These are phyloP conservation scores for Xerophyta viscosa DNA, from an alignment of 106 monocot species.

Conservation along the genomic window DNA sequence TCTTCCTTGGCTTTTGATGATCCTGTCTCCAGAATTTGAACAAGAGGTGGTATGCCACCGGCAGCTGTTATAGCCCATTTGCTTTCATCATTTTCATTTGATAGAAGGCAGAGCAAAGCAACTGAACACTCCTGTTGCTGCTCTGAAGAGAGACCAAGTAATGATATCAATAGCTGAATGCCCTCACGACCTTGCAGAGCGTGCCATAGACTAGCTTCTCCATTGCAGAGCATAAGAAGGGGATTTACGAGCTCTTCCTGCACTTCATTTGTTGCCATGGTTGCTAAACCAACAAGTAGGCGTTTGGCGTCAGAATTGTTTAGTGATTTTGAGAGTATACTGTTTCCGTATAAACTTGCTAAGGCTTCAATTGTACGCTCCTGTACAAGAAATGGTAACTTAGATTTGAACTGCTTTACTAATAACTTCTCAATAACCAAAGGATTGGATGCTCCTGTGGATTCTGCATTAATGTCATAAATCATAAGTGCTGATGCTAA, in stretches of 20 bases:
- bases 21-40: slow-evolving; percentile 95
- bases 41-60: slow-evolving; percentile 98
- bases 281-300: slow-evolving; percentile 84
- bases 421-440: slow-evolving; percentile 67
- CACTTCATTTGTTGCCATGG: slow-evolving; percentile 84
- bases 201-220: slow-evolving; percentile 69
- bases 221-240: slow-evolving; percentile 73
- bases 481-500: slow-evolving; percentile 98
- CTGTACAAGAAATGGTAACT: slow-evolving; percentile 66
- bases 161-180: slow-evolving; percentile 90
- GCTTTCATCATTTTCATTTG: slow-evolving; percentile 90
- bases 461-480: slow-evolving; percentile 87
- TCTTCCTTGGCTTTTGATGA: slow-evolving; percentile 97
- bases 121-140: slow-evolving; percentile 98
- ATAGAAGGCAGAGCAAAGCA: slow-evolving; percentile 77
- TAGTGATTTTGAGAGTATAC: slow-evolving; percentile 57
- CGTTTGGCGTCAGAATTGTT: slow-evolving; percentile 78
- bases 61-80: slow-evolving; percentile 99
- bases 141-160: slow-evolving; percentile 96
- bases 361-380: slow-evolving; percentile 94
- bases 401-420: slow-evolving; percentile 73
- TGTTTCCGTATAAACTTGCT: slow-evolving; percentile 92
- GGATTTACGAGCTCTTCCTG: slow-evolving; percentile 81
- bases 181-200: slow-evolving; percentile 92
- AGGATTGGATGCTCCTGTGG: slow-evolving; percentile 72